These are phyloP conservation scores for Saccharum spontaneum DNA, from an alignment of 176 grass and related monocot genomes.

Conservation along the genomic window DNA sequence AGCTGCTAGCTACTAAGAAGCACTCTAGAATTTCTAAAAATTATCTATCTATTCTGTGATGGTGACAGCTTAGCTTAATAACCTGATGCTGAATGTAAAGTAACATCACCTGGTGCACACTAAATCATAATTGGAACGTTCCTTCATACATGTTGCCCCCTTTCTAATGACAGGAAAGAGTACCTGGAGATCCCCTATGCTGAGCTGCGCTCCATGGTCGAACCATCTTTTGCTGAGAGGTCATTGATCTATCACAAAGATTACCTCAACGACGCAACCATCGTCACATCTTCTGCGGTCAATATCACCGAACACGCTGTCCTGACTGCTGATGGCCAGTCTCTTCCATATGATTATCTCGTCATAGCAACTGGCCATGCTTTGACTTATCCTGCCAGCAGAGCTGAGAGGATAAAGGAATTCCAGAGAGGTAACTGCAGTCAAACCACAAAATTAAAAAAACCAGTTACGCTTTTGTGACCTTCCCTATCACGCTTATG, in stretches of 20 bases:
- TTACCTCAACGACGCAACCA: conserved; percentile 57
- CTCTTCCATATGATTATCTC: conserved; percentile 72
- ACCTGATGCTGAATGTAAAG: too few relatives aligned
- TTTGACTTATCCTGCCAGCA: conserved; percentile 45
- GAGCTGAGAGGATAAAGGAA: conserved; percentile 59
- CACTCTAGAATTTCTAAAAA: too few relatives aligned
- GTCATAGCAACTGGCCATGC: conserved; percentile 73
- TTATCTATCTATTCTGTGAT: too few relatives aligned
- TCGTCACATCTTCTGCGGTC: conserved; percentile 67
- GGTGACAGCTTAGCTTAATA: too few relatives aligned
- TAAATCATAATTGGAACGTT: too few relatives aligned
- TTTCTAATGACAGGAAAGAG: too few relatives aligned
- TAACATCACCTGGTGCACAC: too few relatives aligned
- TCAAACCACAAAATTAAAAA: not conserved
- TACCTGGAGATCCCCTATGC: too few relatives aligned
- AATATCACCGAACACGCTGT: conserved; percentile 59
- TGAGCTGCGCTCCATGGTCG: too few relatives aligned
- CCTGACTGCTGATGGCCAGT: conserved; percentile 55
- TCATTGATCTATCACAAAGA: conserved; percentile 70
- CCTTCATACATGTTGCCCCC: too few relatives aligned
- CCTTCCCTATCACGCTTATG: not conserved
- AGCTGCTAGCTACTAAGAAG: too few relatives aligned
- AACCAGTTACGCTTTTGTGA: not conserved
- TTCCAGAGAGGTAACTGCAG: conserved; percentile 67
- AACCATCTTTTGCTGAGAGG: too few relatives aligned